Evolutionary conservation across 192 early-diverging fungal species (phyloP).

Genomic region (Entomortierella parvispora): DNA sequence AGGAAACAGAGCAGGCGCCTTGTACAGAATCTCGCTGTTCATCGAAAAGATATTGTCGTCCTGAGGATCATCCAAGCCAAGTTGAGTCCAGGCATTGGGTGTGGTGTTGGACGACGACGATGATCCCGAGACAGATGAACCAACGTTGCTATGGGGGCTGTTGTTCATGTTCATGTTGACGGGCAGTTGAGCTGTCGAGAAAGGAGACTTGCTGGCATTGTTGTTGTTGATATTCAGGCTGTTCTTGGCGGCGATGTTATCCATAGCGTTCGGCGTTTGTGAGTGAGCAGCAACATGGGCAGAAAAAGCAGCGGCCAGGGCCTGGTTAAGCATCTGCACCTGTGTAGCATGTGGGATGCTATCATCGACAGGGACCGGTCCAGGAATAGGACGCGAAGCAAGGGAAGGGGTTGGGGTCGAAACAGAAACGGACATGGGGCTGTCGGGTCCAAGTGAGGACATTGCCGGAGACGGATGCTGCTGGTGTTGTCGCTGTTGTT

Average conservation of each 20-base stretch:
- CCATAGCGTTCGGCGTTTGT: neutral
- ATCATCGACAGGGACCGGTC: constrained; percentile 38
- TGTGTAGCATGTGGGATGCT: constrained; percentile 38
- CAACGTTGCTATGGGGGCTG: neutral
- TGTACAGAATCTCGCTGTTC: constrained; percentile 44
- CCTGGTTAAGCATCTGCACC: constrained; percentile 48
- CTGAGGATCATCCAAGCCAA: constrained; percentile 36
- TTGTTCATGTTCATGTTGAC: constrained; percentile 5
- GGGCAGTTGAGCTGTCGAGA: neutral
- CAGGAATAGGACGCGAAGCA: constrained; percentile 10
- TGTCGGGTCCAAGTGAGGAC: constrained; percentile 8
- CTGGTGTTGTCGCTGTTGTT: constrained; percentile 10
- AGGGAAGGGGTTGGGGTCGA: neutral
- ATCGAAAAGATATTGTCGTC: constrained; percentile 47
- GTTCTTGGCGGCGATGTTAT: neutral
- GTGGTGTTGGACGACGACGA: constrained; percentile 12
- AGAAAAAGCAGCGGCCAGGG: constrained; percentile 37
- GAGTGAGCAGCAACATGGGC: constrained; percentile 22
- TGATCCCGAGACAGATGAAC: neutral
- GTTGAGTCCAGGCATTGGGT: constrained; percentile 34
- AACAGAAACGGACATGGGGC: neutral
- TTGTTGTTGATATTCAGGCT: constrained; percentile 1
- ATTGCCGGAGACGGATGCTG: constrained; percentile 7
- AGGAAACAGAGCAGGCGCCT: constrained; percentile 22
- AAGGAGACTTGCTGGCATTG: neutral